A percentile compares a stretch with the other conserved stretches of the same genome.
Conservation (phyloP, 345 rosid genomes). For the Salix viminalis region DNA sequence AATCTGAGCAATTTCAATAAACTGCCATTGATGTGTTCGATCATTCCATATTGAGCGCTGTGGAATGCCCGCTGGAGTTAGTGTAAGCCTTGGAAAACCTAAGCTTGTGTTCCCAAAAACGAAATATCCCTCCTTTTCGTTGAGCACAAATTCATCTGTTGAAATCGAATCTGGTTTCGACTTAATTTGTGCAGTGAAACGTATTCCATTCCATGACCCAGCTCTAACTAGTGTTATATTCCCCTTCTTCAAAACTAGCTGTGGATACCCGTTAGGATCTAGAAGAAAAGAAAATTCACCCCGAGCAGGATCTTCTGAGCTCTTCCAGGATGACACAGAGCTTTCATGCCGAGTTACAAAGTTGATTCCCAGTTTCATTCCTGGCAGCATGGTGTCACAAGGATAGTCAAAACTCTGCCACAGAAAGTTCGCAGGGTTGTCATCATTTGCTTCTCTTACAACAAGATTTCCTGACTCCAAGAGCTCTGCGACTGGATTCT, state of each 20-base stretch:
- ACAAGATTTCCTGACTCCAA: no score
- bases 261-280: background rate
- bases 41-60: background rate
- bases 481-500: background rate
- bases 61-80: background rate
- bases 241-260: background rate
- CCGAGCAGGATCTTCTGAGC: background rate
- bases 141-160: background rate
- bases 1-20: background rate
- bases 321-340: background rate
- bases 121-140: background rate
- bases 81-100: background rate
- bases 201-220: background rate
- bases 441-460: no score
- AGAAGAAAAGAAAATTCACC: background rate
- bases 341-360: background rate
- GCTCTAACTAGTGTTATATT: background rate
- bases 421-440: no score
- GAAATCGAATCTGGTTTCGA: background rate
- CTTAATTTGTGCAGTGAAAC: background rate
- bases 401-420: no score
- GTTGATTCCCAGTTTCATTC: background rate
- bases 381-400: background rate
- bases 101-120: background rate
- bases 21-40: background rate